These are phyloP conservation scores for Neoboletus subvelutipes DNA, from an alignment of 768 basidiomycete species.

Conservation along the genomic window DNA sequence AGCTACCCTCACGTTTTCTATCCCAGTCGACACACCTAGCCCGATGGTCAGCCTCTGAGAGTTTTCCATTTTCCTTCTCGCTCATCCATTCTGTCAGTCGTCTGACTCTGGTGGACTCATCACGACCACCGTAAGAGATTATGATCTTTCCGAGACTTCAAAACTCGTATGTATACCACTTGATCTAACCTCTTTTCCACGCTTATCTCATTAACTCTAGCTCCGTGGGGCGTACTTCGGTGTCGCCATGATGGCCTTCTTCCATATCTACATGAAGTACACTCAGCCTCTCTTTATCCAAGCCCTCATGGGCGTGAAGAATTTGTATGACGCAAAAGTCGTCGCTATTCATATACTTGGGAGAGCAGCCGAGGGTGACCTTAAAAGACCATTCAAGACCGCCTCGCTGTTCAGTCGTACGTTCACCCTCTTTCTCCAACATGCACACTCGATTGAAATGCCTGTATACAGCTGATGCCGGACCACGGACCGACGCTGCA, in stretches of 20 bases:
- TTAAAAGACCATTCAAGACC: slow-evolving; percentile 87
- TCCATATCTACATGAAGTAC: slow-evolving; percentile 94
- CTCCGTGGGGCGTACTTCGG: slow-evolving; percentile 69
- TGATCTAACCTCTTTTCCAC: slow-evolving; percentile 2
- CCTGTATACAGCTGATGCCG: slow-evolving; percentile 43
- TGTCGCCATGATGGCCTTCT: slow-evolving; percentile 85
- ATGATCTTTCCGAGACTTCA: slow-evolving; percentile 85
- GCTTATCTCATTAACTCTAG: slow-evolving; percentile 30
- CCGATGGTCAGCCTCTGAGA: slow-evolving; percentile 60
- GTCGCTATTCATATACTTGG: slow-evolving; percentile 82
- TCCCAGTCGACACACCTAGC: slow-evolving; percentile 67
- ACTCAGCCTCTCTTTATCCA: slow-evolving; percentile 97
- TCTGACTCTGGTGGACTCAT: slow-evolving; percentile 69
- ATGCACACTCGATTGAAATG: not conserved
- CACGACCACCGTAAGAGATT: slow-evolving; percentile 91
- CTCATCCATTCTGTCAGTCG: slow-evolving; percentile 38
- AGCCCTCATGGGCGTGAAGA: slow-evolving; percentile 92
- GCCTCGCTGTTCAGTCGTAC: slow-evolving; percentile 71
- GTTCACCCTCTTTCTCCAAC: slow-evolving; percentile 18
- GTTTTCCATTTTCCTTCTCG: not conserved
- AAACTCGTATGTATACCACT: slow-evolving; percentile 60
- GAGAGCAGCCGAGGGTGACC: slow-evolving; percentile 76
- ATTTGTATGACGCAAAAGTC: slow-evolving; percentile 81
- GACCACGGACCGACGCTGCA: slow-evolving; percentile 84
- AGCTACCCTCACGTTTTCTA: slow-evolving; percentile 3